Base-by-base conservation (phyloP, 495 filamentous ascomycete genomes). In the Clavariopsis aquatica region DNA sequence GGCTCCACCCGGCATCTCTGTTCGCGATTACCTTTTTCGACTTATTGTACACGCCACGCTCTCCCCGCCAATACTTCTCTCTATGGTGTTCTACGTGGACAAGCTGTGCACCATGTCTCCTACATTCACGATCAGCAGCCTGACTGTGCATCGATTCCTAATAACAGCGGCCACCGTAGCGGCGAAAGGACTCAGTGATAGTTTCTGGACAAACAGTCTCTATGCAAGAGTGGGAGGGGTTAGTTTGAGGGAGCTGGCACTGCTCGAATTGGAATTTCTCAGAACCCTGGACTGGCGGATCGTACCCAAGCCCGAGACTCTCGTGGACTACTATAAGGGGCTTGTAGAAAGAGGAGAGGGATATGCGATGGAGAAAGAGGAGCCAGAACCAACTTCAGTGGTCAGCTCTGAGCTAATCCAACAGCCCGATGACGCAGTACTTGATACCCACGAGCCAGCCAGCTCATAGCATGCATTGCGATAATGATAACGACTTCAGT, bases 31-130 rank as follows among this genome's bases (percentile, higher is more conserved):
- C 74, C 82, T 98, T 7, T 87, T 92, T 70, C 88, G 94, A 58
- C 81, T 98, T 19, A 92, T 94, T 12, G 92, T 92, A 49, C 94
- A 98, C 74, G 94, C 94, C 27, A 96, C 93, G 0, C 83, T 98
- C 0, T 89, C 90, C 7, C 93, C 94, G 6, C 93, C 94, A 6
- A 90, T 98, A 57, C 83, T 98, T n/a, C 83, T 98, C n/a, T 92
- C 91, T 64, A 98, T 98, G 93, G 94, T 98, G 56, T 98, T 93
- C 73, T 98, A 98, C 72, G 97, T 98, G 63, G 95, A 98, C 75
- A 87, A 90, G n/a, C 81, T 98, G 19, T 98, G 93, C 75, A 86
- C 90, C 3, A 77, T 94, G 27, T 98, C 96, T 72, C 88, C 92
- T 7, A 89, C 91, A 19, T 98, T 98, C 77, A 96, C 91, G 36